Conservation (phyloP, 164 flowering plant species). For the Nymphaea thermarum region DNA sequence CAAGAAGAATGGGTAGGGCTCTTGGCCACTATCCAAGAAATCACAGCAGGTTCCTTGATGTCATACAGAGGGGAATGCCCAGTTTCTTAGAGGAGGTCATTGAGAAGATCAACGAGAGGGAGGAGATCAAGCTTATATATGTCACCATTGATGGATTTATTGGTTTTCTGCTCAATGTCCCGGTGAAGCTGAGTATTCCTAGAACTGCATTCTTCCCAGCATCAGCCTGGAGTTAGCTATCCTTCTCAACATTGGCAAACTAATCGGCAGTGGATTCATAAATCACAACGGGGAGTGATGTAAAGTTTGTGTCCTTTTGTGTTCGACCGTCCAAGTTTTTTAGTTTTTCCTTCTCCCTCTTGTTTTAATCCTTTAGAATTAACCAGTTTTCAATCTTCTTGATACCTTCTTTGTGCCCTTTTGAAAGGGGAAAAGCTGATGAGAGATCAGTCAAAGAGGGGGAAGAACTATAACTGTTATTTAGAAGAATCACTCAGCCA, state of each 20-base stretch:
- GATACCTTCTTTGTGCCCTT: too few species aligned
- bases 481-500: too few species aligned
- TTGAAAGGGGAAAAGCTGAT: too few species aligned
- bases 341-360: too few species aligned
- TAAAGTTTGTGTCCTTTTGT: background rate
- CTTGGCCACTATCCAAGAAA: background rate
- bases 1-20: too few species aligned
- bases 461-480: too few species aligned
- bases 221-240: conserved; percentile 1
- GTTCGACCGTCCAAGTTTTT: background rate
- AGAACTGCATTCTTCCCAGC: conserved; percentile 6
- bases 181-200: conserved; percentile 9
- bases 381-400: too few species aligned
- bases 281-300: conserved; percentile 8
- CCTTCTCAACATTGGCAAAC: conserved; percentile 2
- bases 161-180: conserved; percentile 6
- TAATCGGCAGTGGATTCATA: conserved; percentile 5
- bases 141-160: conserved; percentile 6
- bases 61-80: background rate
- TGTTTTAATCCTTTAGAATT: too few species aligned
- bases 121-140: conserved; percentile 2
- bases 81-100: conserved; percentile 6
- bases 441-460: background rate
- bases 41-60: background rate
- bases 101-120: conserved; percentile 2